Conservation (phyloP, 441 rosid species). For the Bocquillonia castaneifolia region DNA sequence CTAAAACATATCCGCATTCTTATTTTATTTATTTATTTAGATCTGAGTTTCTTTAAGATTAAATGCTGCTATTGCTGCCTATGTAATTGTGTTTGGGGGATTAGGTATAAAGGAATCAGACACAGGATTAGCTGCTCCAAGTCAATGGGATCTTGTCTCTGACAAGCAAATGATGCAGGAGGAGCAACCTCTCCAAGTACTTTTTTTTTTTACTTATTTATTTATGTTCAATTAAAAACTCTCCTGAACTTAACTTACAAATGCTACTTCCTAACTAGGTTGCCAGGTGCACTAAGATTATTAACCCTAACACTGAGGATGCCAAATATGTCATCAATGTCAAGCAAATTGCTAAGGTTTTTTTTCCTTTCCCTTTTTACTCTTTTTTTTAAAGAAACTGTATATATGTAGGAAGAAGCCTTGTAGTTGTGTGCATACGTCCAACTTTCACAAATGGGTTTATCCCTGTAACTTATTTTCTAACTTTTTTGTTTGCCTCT, state of each 20-base stretch:
- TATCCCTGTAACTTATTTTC: no score
- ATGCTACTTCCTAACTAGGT: constrained; percentile 38
- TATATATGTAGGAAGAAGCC: no score
- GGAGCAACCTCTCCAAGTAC: constrained; percentile 95
- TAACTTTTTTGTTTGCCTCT: background rate
- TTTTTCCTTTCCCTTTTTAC: background rate
- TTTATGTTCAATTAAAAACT: no score
- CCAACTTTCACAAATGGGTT: no score
- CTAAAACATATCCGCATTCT: no score
- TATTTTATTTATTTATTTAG: background rate
- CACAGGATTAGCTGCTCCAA: constrained; percentile 92
- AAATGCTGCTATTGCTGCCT: no score
- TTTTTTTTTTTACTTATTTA: no score
- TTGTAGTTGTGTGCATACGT: no score
- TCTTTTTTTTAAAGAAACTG: background rate
- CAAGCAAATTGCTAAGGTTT: constrained; percentile 94
- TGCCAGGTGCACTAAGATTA: constrained; percentile 94
- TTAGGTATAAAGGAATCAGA: constrained; percentile 95
- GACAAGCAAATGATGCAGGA: constrained; percentile 99
- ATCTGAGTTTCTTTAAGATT: no score
- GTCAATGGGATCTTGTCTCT: constrained; percentile 99
- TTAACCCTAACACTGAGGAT: constrained; percentile 89
- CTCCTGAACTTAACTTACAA: no score
- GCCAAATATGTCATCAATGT: constrained; percentile 94
- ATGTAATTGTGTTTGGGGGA: no score